These are phyloP conservation scores for Paramyrothecium roridum DNA, from an alignment of 2,329 filamentous ascomycete species.

Conservation along the genomic window DNA sequence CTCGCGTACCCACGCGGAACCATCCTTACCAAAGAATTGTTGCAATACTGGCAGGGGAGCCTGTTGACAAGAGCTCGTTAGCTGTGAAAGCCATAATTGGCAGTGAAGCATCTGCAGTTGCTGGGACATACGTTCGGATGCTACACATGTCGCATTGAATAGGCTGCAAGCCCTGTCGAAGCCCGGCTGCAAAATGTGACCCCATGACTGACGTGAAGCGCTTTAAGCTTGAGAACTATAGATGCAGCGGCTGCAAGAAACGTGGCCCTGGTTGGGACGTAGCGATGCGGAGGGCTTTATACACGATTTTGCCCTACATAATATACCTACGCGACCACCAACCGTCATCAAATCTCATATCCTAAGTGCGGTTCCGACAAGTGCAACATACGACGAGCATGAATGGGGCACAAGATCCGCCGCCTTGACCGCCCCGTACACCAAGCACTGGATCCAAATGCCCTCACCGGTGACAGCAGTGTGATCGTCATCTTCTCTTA, in stretches of 20 bases:
- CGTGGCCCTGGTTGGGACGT: too few relatives aligned
- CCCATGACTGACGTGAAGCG: background rate
- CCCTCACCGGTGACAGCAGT: background rate
- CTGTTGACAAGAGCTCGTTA: background rate
- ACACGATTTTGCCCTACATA: too few relatives aligned
- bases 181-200: slow-evolving; percentile 1
- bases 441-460: background rate
- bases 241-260: too few relatives aligned
- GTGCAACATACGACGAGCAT: background rate
- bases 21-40: slow-evolving; percentile 10
- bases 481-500: background rate
- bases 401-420: background rate
- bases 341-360: background rate
- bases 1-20: slow-evolving; percentile 6
- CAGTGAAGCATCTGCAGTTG: background rate
- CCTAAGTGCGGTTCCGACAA: background rate
- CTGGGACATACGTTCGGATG: slow-evolving; percentile 8
- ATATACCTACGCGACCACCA: too few relatives aligned
- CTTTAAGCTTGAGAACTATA: background rate
- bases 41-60: slow-evolving; percentile 8
- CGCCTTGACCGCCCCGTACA: background rate
- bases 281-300: too few relatives aligned
- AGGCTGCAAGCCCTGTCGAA: slow-evolving; percentile 8
- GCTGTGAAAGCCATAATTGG: background rate
- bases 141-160: slow-evolving; percentile 13